Evolutionary conservation across 2,329 filamentous ascomycete species (phyloP).

Genomic region (Berkeleyomyces rouxiae): DNA sequence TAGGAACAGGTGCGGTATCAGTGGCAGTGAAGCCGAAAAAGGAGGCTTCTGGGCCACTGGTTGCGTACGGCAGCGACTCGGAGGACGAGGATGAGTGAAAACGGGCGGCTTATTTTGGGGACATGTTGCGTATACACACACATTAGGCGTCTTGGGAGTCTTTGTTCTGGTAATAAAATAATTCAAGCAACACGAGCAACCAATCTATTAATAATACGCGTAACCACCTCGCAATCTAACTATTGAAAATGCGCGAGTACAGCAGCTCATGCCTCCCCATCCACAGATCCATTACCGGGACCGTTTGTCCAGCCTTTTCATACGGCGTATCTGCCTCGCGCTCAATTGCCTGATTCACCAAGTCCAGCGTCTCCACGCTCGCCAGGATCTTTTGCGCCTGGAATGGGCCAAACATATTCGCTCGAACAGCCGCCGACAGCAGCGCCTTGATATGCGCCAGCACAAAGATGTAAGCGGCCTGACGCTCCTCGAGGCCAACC

Average conservation of each 20-base stretch:
- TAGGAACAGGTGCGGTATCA: slow-evolving; percentile 42
- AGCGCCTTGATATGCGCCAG: slow-evolving; percentile 62
- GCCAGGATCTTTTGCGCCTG: slow-evolving; percentile 61
- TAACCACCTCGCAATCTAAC: slow-evolving; percentile 26
- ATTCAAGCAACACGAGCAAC: neutral
- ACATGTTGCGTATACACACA: slow-evolving; percentile 13
- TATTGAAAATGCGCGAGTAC: slow-evolving; percentile 79
- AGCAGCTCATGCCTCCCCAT: slow-evolving; percentile 66
- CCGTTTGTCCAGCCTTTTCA: slow-evolving; percentile 55
- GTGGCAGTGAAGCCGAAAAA: slow-evolving; percentile 38
- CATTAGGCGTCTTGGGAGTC: slow-evolving; percentile 7
- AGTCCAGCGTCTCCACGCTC: slow-evolving; percentile 35
- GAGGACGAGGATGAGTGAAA: slow-evolving; percentile 15
- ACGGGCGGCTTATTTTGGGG: slow-evolving; percentile 1
- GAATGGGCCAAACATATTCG: slow-evolving; percentile 65
- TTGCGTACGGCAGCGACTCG: slow-evolving; percentile 70
- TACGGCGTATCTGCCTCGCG: slow-evolving; percentile 41
- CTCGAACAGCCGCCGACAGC: slow-evolving; percentile 58
- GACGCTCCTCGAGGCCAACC: slow-evolving; percentile 41
- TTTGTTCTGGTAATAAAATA: slow-evolving; percentile 1
- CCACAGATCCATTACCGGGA: slow-evolving; percentile 70
- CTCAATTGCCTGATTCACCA: slow-evolving; percentile 41
- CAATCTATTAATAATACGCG: slow-evolving; percentile 20
- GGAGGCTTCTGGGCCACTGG: slow-evolving; percentile 50
- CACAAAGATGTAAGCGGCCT: slow-evolving; percentile 60